These are phyloP conservation scores for Xylaria grammica DNA, from an alignment of 495 filamentous ascomycete genomes.

Conservation along the genomic window DNA sequence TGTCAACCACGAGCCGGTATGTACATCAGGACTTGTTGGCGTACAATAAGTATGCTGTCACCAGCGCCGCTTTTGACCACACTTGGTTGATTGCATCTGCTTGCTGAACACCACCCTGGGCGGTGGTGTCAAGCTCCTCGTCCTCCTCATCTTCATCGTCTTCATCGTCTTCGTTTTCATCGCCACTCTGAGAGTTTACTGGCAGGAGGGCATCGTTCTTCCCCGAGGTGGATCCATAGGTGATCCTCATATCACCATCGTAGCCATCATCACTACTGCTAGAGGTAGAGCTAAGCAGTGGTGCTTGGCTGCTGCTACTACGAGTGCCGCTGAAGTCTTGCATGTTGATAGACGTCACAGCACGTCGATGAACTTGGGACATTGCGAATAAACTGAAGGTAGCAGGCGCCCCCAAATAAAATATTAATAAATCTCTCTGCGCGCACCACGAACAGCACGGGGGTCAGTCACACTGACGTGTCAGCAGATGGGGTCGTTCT, in stretches of 20 bases:
- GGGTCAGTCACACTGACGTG: conserved; percentile 19
- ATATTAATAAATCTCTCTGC: not conserved
- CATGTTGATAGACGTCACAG: conserved; percentile 29
- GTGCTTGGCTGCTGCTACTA: conserved; percentile 29
- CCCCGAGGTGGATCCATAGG: conserved; percentile 29
- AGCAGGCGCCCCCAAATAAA: not conserved
- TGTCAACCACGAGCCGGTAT: not conserved
- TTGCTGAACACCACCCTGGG: conserved; percentile 48
- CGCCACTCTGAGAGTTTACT: conserved; percentile 6
- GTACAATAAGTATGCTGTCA: conserved; percentile 49
- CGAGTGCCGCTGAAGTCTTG: conserved; percentile 22
- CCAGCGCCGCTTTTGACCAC: conserved; percentile 49
- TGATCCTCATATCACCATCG: not conserved
- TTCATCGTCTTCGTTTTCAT: conserved; percentile 29
- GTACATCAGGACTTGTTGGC: conserved; percentile 22
- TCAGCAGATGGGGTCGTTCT: conserved; percentile 6
- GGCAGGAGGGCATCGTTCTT: conserved; percentile 28
- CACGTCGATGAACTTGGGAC: conserved; percentile 33
- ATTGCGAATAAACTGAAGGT: conserved; percentile 17
- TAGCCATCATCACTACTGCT: conserved; percentile 27
- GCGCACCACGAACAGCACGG: not conserved
- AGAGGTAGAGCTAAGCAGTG: conserved; percentile 30
- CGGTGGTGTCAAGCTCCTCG: conserved; percentile 13
- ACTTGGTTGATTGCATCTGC: conserved; percentile 52
- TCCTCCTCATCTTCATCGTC: conserved; percentile 35